phyloP scores from a whole-genome alignment of 2,329 filamentous ascomycete genomes.

The Talaromyces sp. region DNA sequence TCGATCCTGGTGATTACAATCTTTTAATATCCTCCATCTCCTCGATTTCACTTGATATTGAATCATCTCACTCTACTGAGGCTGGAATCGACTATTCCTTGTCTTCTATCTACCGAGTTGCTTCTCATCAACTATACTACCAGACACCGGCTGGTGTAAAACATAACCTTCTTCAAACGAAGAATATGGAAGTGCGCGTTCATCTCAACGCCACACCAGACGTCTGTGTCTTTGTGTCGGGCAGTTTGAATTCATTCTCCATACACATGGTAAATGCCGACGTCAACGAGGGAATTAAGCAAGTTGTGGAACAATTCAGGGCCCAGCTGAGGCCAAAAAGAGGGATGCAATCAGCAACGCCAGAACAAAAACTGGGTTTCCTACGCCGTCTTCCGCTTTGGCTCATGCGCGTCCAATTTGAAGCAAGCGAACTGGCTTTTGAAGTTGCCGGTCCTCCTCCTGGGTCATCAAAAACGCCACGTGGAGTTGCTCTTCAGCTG shows the following conservation, averaged over 20 bases:
- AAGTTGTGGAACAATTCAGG: constrained; percentile 81
- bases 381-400: constrained; percentile 74
- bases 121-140: constrained; percentile 88
- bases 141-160: constrained; percentile 77
- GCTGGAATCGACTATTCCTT: constrained; percentile 84
- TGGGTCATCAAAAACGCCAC: constrained; percentile 72
- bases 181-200: constrained; percentile 79
- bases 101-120: constrained; percentile 72
- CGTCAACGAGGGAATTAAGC: constrained; percentile 84
- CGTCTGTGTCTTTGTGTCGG: constrained; percentile 72
- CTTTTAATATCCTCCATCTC: constrained; percentile 93
- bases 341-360: constrained; percentile 41
- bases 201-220: constrained; percentile 82
- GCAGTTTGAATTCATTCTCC: constrained; percentile 78
- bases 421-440: constrained; percentile 82
- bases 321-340: constrained; percentile 63
- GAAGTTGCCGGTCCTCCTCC: constrained; percentile 87
- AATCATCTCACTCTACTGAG: constrained; percentile 87
- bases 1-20: constrained; percentile 76
- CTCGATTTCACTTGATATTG: constrained; percentile 84
- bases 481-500: constrained; percentile 79
- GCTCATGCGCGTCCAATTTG: constrained; percentile 77
- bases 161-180: constrained; percentile 81
- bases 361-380: constrained; percentile 58
- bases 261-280: constrained; percentile 87